Conservation (phyloP, 805 yeast species). For the Clavispora vitiphila region DNA sequence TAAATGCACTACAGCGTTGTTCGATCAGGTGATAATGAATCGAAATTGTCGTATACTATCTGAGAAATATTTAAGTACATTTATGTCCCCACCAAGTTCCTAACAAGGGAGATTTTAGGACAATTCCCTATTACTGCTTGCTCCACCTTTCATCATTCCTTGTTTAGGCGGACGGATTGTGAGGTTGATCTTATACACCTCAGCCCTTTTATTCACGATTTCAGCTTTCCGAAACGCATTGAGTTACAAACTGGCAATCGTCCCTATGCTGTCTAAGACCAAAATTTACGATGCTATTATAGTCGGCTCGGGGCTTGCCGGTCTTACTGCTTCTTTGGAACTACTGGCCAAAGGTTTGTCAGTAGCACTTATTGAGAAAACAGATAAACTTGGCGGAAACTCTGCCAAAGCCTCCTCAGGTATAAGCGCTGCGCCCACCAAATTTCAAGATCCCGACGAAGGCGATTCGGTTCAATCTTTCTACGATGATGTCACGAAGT, state of each 20-base stretch:
- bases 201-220: not conserved
- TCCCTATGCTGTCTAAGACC: conserved; percentile 1
- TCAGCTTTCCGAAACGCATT: not conserved
- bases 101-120: not conserved
- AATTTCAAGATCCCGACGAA: conserved; percentile 16
- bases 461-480: conserved; percentile 26
- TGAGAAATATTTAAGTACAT: not conserved
- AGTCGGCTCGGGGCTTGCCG: conserved; percentile 56
- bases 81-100: not conserved
- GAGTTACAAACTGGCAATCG: not conserved
- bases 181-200: conserved; percentile 1
- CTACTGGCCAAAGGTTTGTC: conserved; percentile 33
- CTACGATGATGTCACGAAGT: conserved; percentile 24
- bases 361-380: conserved; percentile 47
- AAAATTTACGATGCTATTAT: conserved; percentile 24
- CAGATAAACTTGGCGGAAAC: conserved; percentile 49
- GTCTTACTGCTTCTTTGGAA: conserved; percentile 41
- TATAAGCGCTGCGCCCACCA: conserved; percentile 42
- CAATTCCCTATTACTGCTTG: not conserved
- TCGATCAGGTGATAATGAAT: not conserved
- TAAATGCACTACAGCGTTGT: not conserved
- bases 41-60: not conserved
- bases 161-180: not conserved
- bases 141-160: not conserved
- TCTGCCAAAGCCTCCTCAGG: conserved; percentile 61